phyloP scores from a whole-genome alignment of 441 rosid genomes.

The Populus hybrid region DNA sequence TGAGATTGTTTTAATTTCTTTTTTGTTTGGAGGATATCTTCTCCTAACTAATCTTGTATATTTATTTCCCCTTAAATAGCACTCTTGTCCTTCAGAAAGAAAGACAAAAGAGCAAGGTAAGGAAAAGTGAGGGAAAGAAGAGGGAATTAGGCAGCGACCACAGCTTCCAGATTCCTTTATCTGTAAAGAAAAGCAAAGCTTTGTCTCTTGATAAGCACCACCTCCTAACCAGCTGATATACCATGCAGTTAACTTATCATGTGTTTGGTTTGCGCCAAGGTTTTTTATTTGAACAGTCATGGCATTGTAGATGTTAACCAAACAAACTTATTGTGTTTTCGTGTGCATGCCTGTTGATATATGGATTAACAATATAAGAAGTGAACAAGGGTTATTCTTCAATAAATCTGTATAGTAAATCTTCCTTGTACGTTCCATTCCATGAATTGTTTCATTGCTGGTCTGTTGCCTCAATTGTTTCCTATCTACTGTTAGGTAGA shows the following conservation, averaged over 20 bases:
- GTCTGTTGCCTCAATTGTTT: neutral
- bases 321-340: neutral
- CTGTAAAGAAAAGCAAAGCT: neutral
- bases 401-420: neutral
- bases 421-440: neutral
- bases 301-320: neutral
- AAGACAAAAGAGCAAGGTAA: neutral
- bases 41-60: neutral
- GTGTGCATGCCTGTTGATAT: neutral
- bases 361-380: neutral
- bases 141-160: neutral
- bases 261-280: neutral
- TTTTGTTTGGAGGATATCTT: neutral
- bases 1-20: neutral
- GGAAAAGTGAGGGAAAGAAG: neutral
- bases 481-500: neutral
- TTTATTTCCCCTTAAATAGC: neutral
- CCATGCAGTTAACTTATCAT: neutral
- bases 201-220: neutral
- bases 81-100: neutral
- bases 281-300: neutral
- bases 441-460: neutral
- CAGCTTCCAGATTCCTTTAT: neutral
- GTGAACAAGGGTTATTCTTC: neutral
- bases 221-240: neutral